Evolutionary conservation across 225 moss, liverwort and hornwort genomes (phyloP), one percentile per base, ranked within the genome.

Genomic region (Climacium dendroides): DNA sequence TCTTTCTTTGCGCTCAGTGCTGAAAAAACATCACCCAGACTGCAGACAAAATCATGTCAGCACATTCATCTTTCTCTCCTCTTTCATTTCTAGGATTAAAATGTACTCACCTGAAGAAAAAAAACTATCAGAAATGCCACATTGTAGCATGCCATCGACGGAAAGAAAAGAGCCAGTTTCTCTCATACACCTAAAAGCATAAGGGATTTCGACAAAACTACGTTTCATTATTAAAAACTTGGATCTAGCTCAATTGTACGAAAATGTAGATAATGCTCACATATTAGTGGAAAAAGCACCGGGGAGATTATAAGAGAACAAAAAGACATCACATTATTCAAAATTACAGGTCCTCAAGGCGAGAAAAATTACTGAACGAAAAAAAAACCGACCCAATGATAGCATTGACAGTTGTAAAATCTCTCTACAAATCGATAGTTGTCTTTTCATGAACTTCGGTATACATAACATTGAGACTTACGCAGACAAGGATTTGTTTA

Each of bases 1-100:
- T 97, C 96, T 85, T 97, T 97, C 89, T 95, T 99, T n/a, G 85
- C 93, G 86, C 93, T 94, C 88, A 96, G 85, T 58, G 97, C 97
- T 61, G 94, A 90, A 50, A 99, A 91, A 16, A 99, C 95, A 90
- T 99, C 98, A 84, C 98, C 96, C 58, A 99, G 61, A 86, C 95
- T 95, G 95, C 82, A 91, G 34, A 82, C 64, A 84, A 83, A 78
- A 48, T 74, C 39, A 89, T 54, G 76, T 90, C 50, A 91, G 74
- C 22, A 83, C 58, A 74, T 62, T 75, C 26, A 77, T 47, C 83
- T 41, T 66, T 74, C 62, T 83, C 69, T 78, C 82, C 35, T 55
- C 70, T 77, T 45, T 84, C 66, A 69, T 60, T 58, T 37, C 74
- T 67, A 67, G 79, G 15, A 83, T 67, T 52, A 15, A 75, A 67